These are phyloP conservation scores for Tricharina praecox DNA, from an alignment of 495 filamentous ascomycete species.

Conservation along the genomic window DNA sequence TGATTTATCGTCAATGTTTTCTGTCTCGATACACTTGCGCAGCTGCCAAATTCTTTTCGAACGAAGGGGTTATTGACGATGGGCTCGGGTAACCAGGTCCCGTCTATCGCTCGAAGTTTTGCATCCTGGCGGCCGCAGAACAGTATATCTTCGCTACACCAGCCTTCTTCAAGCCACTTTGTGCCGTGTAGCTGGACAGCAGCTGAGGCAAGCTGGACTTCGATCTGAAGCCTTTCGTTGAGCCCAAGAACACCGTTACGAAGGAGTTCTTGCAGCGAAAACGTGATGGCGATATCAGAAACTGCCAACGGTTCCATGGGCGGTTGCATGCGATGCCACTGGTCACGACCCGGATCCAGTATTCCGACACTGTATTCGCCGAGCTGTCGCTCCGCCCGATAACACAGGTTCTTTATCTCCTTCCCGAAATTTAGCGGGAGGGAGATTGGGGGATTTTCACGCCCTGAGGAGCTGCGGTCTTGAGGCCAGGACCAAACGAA, in stretches of 20 bases:
- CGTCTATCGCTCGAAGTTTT: not conserved
- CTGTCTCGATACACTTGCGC: not conserved
- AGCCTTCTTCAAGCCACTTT: conserved; percentile 19
- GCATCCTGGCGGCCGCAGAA: conserved; percentile 11
- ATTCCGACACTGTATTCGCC: conserved; percentile 8
- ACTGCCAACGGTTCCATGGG: not conserved
- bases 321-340: conserved; percentile 12
- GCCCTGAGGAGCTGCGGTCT: not conserved
- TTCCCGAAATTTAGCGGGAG: not conserved
- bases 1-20: no score
- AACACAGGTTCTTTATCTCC: conserved; percentile 11
- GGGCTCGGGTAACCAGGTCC: not conserved
- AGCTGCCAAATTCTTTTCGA: conserved; percentile 14
- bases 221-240: conserved; percentile 11
- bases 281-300: not conserved
- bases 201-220: conserved; percentile 25
- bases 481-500: not conserved
- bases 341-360: conserved; percentile 2
- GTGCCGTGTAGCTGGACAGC: conserved; percentile 26
- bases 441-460: not conserved
- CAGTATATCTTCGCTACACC: conserved; percentile 21
- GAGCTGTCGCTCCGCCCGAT: not conserved
- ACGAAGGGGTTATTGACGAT: conserved; percentile 13
- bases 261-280: not conserved
- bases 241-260: not conserved